These are phyloP conservation scores for Lentinula aciculospora DNA, from an alignment of 768 basidiomycete species.

Conservation along the genomic window DNA sequence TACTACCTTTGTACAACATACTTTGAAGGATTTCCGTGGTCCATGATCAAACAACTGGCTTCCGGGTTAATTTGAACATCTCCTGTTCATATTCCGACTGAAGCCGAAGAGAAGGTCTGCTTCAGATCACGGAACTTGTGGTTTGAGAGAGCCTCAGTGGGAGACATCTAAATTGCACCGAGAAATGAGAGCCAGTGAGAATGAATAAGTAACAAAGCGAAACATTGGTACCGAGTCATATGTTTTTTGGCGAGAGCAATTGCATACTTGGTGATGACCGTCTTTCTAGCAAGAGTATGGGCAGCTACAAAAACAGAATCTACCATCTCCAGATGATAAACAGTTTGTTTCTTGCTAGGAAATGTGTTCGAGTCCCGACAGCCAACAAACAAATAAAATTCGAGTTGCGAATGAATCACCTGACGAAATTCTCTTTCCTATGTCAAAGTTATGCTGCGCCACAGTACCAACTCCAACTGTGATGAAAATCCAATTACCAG, in stretches of 20 bases:
- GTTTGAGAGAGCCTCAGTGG: constrained; percentile 97
- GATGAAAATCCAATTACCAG: too few species aligned
- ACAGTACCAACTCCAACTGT: too few species aligned
- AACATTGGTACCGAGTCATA: constrained; percentile 80
- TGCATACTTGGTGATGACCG: constrained; percentile 98
- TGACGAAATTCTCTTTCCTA: too few species aligned
- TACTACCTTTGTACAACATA: constrained; percentile 99
- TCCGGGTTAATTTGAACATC: constrained; percentile 99
- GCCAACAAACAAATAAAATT: too few species aligned
- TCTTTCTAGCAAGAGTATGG: constrained; percentile 98
- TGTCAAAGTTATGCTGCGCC: too few species aligned
- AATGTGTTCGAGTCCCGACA: too few species aligned
- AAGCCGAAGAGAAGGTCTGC: constrained; percentile 84
- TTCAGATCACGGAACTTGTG: constrained; percentile 99
- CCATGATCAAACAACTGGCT: constrained; percentile 94
- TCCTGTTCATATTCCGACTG: constrained; percentile 94
- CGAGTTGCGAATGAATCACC: too few species aligned
- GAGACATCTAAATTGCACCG: constrained; percentile 97
- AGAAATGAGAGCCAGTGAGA: constrained; percentile 12
- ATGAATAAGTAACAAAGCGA: background rate
- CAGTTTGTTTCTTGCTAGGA: constrained; percentile 98
- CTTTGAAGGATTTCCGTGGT: constrained; percentile 96
- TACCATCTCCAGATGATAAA: constrained; percentile 95
- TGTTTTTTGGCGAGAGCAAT: constrained; percentile 95
- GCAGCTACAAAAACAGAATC: constrained; percentile 99